These are phyloP conservation scores for Capsella rubella DNA, from an alignment of 441 rosid genomes.

Conservation along the genomic window DNA sequence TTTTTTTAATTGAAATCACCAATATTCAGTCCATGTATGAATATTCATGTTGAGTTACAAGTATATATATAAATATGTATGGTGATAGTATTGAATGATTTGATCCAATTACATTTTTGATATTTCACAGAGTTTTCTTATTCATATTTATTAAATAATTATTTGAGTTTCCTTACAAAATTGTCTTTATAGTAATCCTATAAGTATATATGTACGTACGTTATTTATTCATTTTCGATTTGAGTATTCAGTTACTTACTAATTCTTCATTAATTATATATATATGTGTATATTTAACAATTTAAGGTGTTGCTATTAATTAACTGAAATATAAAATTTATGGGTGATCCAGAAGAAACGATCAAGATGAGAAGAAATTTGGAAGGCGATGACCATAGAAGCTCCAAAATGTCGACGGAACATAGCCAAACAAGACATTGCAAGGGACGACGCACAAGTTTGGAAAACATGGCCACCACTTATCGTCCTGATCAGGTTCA, in stretches of 20 bases:
- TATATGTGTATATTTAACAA: too few species aligned
- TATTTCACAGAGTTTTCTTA: background rate
- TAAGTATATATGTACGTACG: too few species aligned
- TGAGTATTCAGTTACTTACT: background rate
- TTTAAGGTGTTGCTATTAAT: background rate
- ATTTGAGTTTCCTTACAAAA: background rate
- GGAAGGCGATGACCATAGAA: background rate
- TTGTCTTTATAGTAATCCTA: background rate
- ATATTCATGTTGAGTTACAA: too few species aligned
- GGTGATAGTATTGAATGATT: background rate
- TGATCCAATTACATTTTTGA: background rate
- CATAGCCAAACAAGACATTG: background rate
- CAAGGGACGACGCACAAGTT: background rate
- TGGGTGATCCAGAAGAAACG: conserved; percentile 1
- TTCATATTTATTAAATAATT: background rate
- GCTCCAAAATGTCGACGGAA: background rate
- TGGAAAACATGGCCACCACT: background rate
- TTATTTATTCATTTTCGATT: too few species aligned
- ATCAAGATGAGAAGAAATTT: background rate
- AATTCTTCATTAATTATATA: background rate
- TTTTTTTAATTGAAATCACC: background rate
- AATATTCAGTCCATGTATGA: too few species aligned
- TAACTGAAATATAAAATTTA: background rate
- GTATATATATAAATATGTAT: background rate
- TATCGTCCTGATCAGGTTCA: background rate